phyloP scores from a whole-genome alignment of 805 yeast species.

The Yarrowia osloensis region DNA sequence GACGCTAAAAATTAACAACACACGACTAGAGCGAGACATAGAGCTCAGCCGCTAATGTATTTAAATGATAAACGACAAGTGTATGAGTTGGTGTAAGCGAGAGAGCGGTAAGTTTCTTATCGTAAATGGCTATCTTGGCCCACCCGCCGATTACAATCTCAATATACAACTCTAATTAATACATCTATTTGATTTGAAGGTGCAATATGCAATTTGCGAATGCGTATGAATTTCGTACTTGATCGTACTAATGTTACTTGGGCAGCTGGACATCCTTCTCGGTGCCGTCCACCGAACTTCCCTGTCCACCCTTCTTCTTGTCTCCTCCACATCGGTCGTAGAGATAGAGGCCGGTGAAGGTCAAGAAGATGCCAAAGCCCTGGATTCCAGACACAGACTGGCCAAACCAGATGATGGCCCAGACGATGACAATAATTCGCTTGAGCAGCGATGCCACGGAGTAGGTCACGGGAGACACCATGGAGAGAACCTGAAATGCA shows the following conservation, averaged over 20 bases:
- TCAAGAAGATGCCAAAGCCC: conserved; percentile 47
- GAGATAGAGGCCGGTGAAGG: conserved; percentile 47
- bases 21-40: conserved; percentile 28
- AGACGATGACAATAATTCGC: conserved; percentile 78
- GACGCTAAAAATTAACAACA: conserved; percentile 4
- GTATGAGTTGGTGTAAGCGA: background rate
- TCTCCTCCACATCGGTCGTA: conserved; percentile 48
- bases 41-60: conserved; percentile 26
- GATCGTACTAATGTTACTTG: conserved; percentile 30
- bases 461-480: conserved; percentile 80
- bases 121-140: no score
- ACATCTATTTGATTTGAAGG: background rate
- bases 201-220: background rate
- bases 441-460: conserved; percentile 87
- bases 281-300: conserved; percentile 23
- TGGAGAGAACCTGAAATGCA: conserved; percentile 78
- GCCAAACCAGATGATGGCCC: conserved; percentile 69
- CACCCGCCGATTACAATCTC: no score
- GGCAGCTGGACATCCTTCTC: conserved; percentile 32
- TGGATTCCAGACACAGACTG: conserved; percentile 45
- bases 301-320: conserved; percentile 33
- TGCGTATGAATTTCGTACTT: background rate
- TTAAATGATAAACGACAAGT: background rate
- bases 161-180: conserved; percentile 10
- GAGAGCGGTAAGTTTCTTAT: no score